These are phyloP conservation scores for Dactylis glomerata DNA, from an alignment of 176 grass and related monocot genomes.

Conservation along the genomic window DNA sequence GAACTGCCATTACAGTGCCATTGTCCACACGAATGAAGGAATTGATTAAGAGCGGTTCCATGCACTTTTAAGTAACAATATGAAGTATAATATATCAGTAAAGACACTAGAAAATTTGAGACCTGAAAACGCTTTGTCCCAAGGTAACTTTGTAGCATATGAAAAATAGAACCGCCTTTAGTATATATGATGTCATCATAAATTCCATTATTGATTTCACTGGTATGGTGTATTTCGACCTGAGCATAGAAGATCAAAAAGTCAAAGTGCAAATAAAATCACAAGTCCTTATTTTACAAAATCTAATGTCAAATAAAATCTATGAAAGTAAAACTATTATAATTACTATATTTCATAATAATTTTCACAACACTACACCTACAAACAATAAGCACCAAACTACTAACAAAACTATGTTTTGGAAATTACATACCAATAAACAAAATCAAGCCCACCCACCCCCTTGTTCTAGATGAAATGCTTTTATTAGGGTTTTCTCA, in stretches of 20 bases:
- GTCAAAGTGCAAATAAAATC: background rate
- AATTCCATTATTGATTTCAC: conserved; percentile 58
- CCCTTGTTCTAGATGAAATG: background rate
- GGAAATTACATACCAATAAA: background rate
- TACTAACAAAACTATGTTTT: background rate
- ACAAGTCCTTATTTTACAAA: background rate
- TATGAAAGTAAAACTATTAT: background rate
- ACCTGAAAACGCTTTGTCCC: conserved; percentile 75
- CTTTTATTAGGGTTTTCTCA: background rate
- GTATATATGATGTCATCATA: conserved; percentile 73
- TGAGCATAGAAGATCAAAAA: conserved; percentile 1
- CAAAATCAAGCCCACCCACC: background rate
- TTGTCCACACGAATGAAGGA: background rate
- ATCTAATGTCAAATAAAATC: background rate
- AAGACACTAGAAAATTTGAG: background rate
- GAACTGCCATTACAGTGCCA: conserved; percentile 71
- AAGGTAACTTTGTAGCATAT: conserved; percentile 78
- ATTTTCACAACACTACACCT: background rate
- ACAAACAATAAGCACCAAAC: background rate
- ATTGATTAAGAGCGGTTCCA: background rate
- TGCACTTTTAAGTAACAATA: background rate
- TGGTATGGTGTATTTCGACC: conserved; percentile 76
- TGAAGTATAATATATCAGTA: background rate
- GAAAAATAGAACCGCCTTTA: conserved; percentile 68
- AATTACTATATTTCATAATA: background rate